These are phyloP conservation scores for Phaseolus lunatus DNA, from an alignment of 306 rosid genomes.

Conservation along the genomic window DNA sequence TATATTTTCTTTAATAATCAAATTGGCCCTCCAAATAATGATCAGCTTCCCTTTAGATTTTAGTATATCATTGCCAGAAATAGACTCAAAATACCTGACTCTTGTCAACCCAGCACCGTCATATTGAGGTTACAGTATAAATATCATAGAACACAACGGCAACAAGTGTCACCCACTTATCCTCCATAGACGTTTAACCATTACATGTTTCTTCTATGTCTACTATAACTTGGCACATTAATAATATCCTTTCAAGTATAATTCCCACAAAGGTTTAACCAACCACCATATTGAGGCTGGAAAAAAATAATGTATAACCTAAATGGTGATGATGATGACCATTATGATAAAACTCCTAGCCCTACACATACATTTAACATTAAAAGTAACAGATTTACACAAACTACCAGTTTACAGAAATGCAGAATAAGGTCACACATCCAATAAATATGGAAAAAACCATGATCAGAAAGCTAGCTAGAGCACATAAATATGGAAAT, in stretches of 20 bases:
- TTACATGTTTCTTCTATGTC: conserved; percentile 10
- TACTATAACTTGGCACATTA: conserved; percentile 24
- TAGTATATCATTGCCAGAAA: neutral
- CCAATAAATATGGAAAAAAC: conserved; percentile 29
- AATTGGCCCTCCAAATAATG: neutral
- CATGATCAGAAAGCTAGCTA: conserved; percentile 9
- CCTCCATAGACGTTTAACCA: conserved; percentile 7
- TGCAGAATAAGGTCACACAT: neutral
- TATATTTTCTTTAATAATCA: neutral
- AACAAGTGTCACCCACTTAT: neutral
- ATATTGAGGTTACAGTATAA: too few relatives aligned
- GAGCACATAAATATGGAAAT: conserved; percentile 8
- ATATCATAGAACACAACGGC: neutral
- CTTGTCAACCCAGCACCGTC: neutral
- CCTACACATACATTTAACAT: neutral
- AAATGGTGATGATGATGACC: conserved; percentile 9
- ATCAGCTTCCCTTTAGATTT: neutral
- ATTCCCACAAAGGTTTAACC: neutral
- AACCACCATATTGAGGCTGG: conserved; percentile 17
- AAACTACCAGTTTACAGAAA: conserved; percentile 3
- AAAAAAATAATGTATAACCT: conserved; percentile 25
- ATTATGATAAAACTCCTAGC: neutral
- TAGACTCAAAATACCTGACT: neutral
- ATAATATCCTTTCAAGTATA: conserved; percentile 3
- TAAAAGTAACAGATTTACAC: conserved; percentile 18